Conservation (phyloP, 2,329 filamentous ascomycete genomes). For the Gaeumannomyces tritici region DNA sequence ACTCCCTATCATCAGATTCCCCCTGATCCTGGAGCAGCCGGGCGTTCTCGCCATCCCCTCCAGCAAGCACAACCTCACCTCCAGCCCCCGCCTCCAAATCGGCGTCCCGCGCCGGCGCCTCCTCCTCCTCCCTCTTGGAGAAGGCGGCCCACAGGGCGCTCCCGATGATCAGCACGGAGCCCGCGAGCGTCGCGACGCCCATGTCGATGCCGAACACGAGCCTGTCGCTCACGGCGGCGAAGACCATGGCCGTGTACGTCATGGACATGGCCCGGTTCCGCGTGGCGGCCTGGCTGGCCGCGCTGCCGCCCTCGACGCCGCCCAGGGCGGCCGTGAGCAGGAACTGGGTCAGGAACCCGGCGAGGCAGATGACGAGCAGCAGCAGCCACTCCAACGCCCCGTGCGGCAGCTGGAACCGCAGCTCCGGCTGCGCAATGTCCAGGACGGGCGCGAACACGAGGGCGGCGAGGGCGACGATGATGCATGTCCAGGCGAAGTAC, state of each 20-base stretch:
- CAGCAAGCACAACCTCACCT: slow-evolving; percentile 19
- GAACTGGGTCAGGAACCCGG: slow-evolving; percentile 80
- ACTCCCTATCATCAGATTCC: slow-evolving; percentile 13
- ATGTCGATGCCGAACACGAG: slow-evolving; percentile 43
- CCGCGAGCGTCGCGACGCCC: slow-evolving; percentile 36
- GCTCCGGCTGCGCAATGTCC: slow-evolving; percentile 32
- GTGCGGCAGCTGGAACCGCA: slow-evolving; percentile 32
- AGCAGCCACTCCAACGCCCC: slow-evolving; percentile 51
- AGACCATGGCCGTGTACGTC: slow-evolving; percentile 49
- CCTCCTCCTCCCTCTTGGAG: slow-evolving; percentile 23
- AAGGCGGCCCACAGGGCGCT: slow-evolving; percentile 42
- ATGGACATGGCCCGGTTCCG: slow-evolving; percentile 47
- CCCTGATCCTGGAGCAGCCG: slow-evolving; percentile 26
- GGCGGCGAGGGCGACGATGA: slow-evolving; percentile 53
- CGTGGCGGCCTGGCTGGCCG: slow-evolving; percentile 37
- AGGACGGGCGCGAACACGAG: slow-evolving; percentile 42
- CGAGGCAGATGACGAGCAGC: slow-evolving; percentile 57
- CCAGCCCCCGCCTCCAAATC: slow-evolving; percentile 21
- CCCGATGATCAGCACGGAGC: slow-evolving; percentile 42
- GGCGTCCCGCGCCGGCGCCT: slow-evolving; percentile 13
- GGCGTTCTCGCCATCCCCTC: slow-evolving; percentile 23
- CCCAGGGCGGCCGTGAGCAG: slow-evolving; percentile 69
- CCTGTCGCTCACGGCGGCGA: slow-evolving; percentile 41
- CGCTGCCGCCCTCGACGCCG: slow-evolving; percentile 21
- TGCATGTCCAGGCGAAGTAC: slow-evolving; percentile 67